These are phyloP conservation scores for Escallonia rubra DNA, from an alignment of 129 eudicot species.

Conservation along the genomic window DNA sequence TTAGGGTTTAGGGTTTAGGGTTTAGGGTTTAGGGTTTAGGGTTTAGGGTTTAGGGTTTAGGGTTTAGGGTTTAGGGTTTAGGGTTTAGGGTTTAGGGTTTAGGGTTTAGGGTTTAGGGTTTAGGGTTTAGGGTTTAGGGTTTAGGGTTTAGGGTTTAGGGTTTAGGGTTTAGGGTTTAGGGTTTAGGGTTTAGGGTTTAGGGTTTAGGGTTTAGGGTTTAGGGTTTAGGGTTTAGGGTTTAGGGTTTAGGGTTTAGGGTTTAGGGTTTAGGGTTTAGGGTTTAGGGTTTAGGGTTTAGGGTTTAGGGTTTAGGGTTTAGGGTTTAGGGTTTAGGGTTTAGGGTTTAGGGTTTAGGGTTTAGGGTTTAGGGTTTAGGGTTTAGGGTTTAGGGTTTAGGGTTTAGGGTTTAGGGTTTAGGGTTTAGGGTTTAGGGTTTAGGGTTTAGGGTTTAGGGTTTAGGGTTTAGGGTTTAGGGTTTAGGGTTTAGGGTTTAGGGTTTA, in stretches of 20 bases:
- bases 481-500: constrained; percentile 19
- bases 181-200: constrained; percentile 22
- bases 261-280: constrained; percentile 16
- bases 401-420: constrained; percentile 18
- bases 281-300: constrained; percentile 8
- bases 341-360: constrained; percentile 26
- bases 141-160: constrained; percentile 21
- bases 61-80: constrained; percentile 5
- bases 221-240: constrained; percentile 10
- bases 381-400: constrained; percentile 20
- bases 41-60: constrained; percentile 2
- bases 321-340: constrained; percentile 15
- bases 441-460: constrained; percentile 18
- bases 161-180: constrained; percentile 22
- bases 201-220: constrained; percentile 23
- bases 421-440: constrained; percentile 21
- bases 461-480: constrained; percentile 22
- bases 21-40: not conserved
- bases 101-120: constrained; percentile 13
- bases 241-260: constrained; percentile 14
- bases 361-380: constrained; percentile 26
- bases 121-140: constrained; percentile 21
- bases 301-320: constrained; percentile 13
- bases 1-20: not conserved
- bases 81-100: constrained; percentile 4